A percentile compares a stretch with the other conserved stretches of the same genome.
phyloP scores from a whole-genome alignment of 2,329 filamentous ascomycete species.

The Myrmaecium sp. region DNA sequence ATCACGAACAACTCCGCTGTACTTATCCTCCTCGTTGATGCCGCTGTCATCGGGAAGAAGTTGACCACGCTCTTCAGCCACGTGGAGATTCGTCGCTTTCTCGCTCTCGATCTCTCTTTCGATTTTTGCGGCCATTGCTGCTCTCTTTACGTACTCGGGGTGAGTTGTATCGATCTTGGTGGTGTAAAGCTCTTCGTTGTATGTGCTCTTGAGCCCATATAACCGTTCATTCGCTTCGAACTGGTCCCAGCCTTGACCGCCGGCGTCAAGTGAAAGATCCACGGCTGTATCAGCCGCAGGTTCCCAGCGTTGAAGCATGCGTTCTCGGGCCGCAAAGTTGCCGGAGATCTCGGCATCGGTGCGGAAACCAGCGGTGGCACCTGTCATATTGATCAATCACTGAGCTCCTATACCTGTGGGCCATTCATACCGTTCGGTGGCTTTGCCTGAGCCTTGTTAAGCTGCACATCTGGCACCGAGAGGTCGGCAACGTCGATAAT shows the following conservation, averaged over 20 bases:
- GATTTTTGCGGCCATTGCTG: slow-evolving; percentile 68
- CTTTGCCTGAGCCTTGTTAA: slow-evolving; percentile 33
- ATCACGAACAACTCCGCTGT: slow-evolving; percentile 73
- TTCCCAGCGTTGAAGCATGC: slow-evolving; percentile 68
- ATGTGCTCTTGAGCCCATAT: slow-evolving; percentile 78
- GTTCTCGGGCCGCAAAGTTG: slow-evolving; percentile 49
- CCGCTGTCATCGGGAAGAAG: slow-evolving; percentile 47
- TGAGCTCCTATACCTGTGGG: no score
- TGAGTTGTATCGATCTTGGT: slow-evolving; percentile 74
- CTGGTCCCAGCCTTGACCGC: slow-evolving; percentile 59
- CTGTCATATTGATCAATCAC: slow-evolving; percentile 27
- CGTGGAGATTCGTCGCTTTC: slow-evolving; percentile 57
- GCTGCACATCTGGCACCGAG: slow-evolving; percentile 34
- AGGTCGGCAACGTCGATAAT: slow-evolving; percentile 43
- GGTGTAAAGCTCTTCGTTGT: slow-evolving; percentile 90
- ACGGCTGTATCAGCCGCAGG: slow-evolving; percentile 42
- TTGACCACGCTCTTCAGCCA: slow-evolving; percentile 76
- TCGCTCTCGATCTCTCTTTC: slow-evolving; percentile 80
- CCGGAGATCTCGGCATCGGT: slow-evolving; percentile 84
- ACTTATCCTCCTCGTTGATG: slow-evolving; percentile 87
- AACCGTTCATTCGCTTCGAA: slow-evolving; percentile 78
- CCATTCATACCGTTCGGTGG: slow-evolving; percentile 42
- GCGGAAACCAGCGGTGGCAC: slow-evolving; percentile 52
- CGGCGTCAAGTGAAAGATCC: slow-evolving; percentile 55
- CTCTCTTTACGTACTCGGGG: slow-evolving; percentile 62